phyloP scores from a whole-genome alignment of 1,139 yeast species.

The Schizosaccharomyces versatilis region DNA sequence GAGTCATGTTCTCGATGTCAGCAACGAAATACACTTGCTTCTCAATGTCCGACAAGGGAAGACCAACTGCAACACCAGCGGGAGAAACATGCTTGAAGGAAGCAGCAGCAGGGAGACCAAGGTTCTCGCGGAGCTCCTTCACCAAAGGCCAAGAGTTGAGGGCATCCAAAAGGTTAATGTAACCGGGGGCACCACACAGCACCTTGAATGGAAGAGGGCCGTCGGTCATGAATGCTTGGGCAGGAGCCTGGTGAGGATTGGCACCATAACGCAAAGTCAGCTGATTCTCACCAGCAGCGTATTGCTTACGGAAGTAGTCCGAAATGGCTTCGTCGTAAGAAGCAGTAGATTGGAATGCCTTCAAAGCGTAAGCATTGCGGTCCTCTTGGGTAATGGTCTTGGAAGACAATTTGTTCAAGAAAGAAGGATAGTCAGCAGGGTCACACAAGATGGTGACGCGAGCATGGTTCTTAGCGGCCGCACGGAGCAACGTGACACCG shows the following conservation, averaged over 20 bases:
- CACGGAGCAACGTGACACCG: conserved; percentile 89
- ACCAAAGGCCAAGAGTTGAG: conserved; percentile 97
- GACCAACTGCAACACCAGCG: conserved; percentile 95
- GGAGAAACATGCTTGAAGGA: conserved; percentile 97
- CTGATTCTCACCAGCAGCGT: conserved; percentile 73
- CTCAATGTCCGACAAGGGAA: conserved; percentile 74
- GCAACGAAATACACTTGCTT: conserved; percentile 79
- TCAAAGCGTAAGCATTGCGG: conserved; percentile 69
- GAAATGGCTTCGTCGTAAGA: conserved; percentile 89
- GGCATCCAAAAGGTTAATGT: conserved; percentile 86
- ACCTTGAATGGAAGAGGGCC: conserved; percentile 90
- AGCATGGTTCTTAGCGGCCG: conserved; percentile 94
- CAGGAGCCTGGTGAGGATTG: conserved; percentile 97
- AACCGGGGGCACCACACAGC: conserved; percentile 85
- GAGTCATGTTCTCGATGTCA: conserved; percentile 54
- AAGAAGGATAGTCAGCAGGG: conserved; percentile 74
- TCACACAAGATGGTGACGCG: conserved; percentile 88
- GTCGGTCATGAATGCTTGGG: conserved; percentile 74
- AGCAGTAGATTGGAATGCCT: conserved; percentile 95
- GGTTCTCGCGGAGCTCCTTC: conserved; percentile 81
- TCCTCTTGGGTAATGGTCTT: conserved; percentile 56
- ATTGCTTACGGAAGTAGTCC: conserved; percentile 92
- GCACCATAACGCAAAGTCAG: conserved; percentile 93
- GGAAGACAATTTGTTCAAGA: conserved; percentile 31
- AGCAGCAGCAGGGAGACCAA: conserved; percentile 94